These are phyloP conservation scores for Prillingera fragicola DNA, from an alignment of 1,284 basidiomycete species.

Conservation along the genomic window DNA sequence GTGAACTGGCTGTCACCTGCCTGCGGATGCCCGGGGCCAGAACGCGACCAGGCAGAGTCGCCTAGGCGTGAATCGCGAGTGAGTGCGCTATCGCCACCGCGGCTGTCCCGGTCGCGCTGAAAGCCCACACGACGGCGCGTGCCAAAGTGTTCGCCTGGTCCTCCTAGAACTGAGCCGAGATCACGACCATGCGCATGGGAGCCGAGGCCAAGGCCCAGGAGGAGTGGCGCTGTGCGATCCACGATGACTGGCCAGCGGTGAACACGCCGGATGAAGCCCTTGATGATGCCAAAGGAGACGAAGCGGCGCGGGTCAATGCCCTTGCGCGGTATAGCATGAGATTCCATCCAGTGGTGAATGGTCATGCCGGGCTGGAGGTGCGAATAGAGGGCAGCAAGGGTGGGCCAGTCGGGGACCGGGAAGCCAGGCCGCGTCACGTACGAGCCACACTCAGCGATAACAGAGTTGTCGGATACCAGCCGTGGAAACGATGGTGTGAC, in stretches of 20 bases:
- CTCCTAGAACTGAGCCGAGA: not conserved
- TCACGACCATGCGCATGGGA: not conserved
- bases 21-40: too few species aligned
- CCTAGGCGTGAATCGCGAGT: too few species aligned
- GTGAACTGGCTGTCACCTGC: too few species aligned
- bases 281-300: slow-evolving; percentile 98
- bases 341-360: slow-evolving; percentile 83
- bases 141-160: too few species aligned
- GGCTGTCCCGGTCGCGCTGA: too few species aligned
- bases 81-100: too few species aligned
- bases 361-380: slow-evolving; percentile 78
- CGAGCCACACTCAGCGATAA: slow-evolving; percentile 78
- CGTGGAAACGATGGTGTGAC: slow-evolving; percentile 76
- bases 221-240: slow-evolving; percentile 18
- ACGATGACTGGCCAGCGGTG: slow-evolving; percentile 77
- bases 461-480: slow-evolving; percentile 73
- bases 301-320: slow-evolving; percentile 90
- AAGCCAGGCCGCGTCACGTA: slow-evolving; percentile 69
- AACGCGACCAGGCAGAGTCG: too few species aligned
- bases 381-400: slow-evolving; percentile 77
- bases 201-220: slow-evolving; percentile 1
- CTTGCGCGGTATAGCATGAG: slow-evolving; percentile 61
- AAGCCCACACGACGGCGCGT: too few species aligned
- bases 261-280: slow-evolving; percentile 87
- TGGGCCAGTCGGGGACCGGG: slow-evolving; percentile 66